Percentiles rank a stretch among this genome's conserved stretches.
phyloP scores from a whole-genome alignment of 2,329 filamentous ascomycete genomes.

The Pseudogymnoascus sp. region DNA sequence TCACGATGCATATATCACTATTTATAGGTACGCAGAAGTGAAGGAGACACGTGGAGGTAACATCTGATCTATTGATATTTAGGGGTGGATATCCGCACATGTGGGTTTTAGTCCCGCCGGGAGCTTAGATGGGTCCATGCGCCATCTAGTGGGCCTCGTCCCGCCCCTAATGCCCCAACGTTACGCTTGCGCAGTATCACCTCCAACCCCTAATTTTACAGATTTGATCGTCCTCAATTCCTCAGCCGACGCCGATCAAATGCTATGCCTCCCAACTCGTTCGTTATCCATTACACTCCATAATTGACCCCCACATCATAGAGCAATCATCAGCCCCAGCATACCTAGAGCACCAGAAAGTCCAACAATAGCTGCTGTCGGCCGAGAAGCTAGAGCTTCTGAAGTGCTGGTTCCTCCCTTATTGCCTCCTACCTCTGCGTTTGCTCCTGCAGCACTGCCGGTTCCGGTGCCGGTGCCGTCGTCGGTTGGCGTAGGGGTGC shows the following conservation, averaged over 20 bases:
- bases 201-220: neutral
- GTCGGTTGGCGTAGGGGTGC: neutral
- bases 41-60: neutral
- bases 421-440: neutral
- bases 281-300: neutral
- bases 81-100: neutral
- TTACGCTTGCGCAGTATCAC: neutral
- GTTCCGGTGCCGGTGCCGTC: neutral
- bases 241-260: neutral
- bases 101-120: neutral
- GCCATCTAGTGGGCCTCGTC: neutral
- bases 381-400: neutral
- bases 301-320: neutral
- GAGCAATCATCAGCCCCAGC: neutral
- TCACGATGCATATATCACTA: neutral
- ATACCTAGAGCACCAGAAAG: neutral
- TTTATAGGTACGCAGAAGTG: neutral
- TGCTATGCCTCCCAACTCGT: neutral
- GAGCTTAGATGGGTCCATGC: neutral
- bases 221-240: neutral
- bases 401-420: neutral
- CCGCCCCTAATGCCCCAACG: neutral
- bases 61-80: neutral
- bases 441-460: neutral
- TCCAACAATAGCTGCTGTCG: neutral